Evolutionary conservation across 768 basidiomycete genomes (phyloP).

Genomic region (Mycena maculata): DNA sequence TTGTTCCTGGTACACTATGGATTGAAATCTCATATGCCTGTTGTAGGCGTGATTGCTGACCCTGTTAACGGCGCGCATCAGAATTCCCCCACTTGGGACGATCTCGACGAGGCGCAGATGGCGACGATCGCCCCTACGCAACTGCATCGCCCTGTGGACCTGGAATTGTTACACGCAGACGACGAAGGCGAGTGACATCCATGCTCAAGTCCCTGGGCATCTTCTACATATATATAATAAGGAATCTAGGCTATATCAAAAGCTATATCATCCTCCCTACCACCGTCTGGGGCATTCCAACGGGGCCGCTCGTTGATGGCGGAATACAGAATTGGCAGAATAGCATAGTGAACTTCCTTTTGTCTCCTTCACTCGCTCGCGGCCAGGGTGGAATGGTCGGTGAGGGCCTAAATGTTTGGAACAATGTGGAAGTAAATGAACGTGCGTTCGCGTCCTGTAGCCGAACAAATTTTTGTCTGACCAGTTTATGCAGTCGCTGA

Average conservation of each 20-base stretch:
- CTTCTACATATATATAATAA: background rate
- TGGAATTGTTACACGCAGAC: constrained; percentile 46
- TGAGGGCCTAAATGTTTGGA: constrained; percentile 26
- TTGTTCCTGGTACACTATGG: background rate
- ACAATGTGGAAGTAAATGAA: constrained; percentile 25
- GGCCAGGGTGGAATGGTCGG: constrained; percentile 26
- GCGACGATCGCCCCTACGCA: constrained; percentile 43
- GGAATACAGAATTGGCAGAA: constrained; percentile 38
- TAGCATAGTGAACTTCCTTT: constrained; percentile 2
- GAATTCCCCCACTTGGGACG: constrained; percentile 42
- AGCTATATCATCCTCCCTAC: constrained; percentile 45
- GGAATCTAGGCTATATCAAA: constrained; percentile 41
- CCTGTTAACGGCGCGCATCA: constrained; percentile 34
- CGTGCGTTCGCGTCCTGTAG: constrained; percentile 6
- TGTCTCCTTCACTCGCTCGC: constrained; percentile 17
- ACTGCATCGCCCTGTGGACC: constrained; percentile 48
- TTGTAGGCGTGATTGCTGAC: constrained; percentile 24
- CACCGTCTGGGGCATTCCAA: constrained; percentile 37
- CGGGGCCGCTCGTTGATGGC: constrained; percentile 17
- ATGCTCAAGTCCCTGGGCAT: too few species aligned
- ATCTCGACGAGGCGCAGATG: constrained; percentile 42
- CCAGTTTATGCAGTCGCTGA: constrained; percentile 29
- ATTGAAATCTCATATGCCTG: background rate
- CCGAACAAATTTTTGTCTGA: background rate
- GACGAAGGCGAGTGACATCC: constrained; percentile 40